phyloP scores from a whole-genome alignment of 805 yeast genomes.

The Wickerhamiella australiensis region DNA sequence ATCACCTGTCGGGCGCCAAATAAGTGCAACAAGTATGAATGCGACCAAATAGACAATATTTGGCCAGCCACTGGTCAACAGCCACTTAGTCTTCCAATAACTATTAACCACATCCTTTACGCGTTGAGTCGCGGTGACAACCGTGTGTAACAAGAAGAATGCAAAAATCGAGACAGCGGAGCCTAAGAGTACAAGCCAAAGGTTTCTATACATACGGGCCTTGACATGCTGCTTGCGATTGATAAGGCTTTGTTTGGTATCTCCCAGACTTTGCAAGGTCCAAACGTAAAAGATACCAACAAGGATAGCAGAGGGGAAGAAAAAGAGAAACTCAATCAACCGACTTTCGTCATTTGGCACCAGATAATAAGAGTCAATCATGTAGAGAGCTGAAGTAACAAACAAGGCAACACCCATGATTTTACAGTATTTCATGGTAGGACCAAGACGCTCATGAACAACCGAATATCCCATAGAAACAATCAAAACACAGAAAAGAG shows the following conservation, averaged over 20 bases:
- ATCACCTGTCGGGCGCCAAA: constrained; percentile 97
- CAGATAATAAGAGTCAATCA: constrained; percentile 42
- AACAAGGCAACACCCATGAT: constrained; percentile 47
- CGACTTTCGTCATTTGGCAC: constrained; percentile 36
- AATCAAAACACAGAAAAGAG: constrained; percentile 73
- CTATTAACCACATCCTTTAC: constrained; percentile 66
- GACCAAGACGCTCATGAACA: constrained; percentile 73
- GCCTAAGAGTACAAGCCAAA: constrained; percentile 61
- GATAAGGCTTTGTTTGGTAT: constrained; percentile 58
- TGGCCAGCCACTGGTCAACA: constrained; percentile 89
- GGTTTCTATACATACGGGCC: constrained; percentile 68
- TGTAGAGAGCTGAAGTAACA: constrained; percentile 41
- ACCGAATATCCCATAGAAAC: constrained; percentile 92
- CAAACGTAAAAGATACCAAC: constrained; percentile 62
- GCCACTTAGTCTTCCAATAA: constrained; percentile 87
- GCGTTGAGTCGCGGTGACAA: constrained; percentile 62
- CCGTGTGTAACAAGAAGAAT: constrained; percentile 58
- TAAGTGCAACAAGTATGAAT: constrained; percentile 69
- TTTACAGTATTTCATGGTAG: constrained; percentile 63
- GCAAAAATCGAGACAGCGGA: constrained; percentile 58
- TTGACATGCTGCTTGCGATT: constrained; percentile 88
- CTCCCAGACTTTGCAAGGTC: constrained; percentile 59
- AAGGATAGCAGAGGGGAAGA: constrained; percentile 61
- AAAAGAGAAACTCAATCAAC: constrained; percentile 41
- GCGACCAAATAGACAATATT: constrained; percentile 74